These are phyloP conservation scores for Aspergillus thermomutatus DNA, from an alignment of 2,329 filamentous ascomycete species.

Conservation along the genomic window DNA sequence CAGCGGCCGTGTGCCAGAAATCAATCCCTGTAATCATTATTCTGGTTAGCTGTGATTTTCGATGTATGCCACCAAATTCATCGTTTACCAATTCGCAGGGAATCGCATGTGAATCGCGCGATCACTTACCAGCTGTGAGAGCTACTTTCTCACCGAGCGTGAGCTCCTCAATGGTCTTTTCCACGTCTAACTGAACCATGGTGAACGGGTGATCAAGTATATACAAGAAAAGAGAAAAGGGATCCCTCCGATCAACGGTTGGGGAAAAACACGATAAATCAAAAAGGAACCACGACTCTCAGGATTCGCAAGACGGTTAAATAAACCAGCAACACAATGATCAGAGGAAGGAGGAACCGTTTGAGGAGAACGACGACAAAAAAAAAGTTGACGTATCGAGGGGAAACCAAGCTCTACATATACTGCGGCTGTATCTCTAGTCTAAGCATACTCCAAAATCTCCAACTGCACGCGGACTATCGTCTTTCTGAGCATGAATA, in stretches of 20 bases:
- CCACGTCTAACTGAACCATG: conserved; percentile 37
- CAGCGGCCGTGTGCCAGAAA: conserved; percentile 66
- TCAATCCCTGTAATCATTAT: conserved; percentile 40
- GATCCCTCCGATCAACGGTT: conserved; percentile 6
- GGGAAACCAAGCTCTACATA: not conserved
- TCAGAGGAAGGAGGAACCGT: not conserved
- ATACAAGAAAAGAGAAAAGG: not conserved
- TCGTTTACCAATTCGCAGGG: no score
- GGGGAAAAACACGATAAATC: not conserved
- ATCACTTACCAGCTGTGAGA: conserved; percentile 32
- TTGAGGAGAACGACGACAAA: not conserved
- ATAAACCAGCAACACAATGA: not conserved
- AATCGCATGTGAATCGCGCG: not conserved
- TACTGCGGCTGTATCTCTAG: not conserved
- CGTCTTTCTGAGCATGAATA: not conserved
- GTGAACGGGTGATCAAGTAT: conserved; percentile 2
- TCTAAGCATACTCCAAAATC: not conserved
- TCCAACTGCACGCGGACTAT: not conserved
- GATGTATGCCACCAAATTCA: not conserved
- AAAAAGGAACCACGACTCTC: not conserved
- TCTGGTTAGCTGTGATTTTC: conserved; percentile 1
- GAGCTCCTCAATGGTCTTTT: conserved; percentile 52
- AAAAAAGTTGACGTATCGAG: not conserved
- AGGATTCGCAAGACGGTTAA: not conserved
- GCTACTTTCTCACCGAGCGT: conserved; percentile 58